Evolutionary conservation across 352 stramenopile species (phyloP).

Genomic region (Pythium apleroticum): DNA sequence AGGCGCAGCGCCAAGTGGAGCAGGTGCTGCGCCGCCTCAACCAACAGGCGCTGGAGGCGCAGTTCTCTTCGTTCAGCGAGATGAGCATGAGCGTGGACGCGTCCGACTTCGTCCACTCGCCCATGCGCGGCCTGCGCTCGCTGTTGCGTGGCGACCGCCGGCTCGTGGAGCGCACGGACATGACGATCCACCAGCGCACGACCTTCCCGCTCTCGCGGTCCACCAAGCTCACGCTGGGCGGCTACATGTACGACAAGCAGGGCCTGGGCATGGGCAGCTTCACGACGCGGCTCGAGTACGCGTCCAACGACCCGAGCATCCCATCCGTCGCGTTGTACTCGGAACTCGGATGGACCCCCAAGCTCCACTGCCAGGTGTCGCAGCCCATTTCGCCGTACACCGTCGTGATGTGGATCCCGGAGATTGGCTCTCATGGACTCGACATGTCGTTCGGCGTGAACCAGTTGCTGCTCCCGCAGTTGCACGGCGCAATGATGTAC

Average conservation of each 20-base stretch:
- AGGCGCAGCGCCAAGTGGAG: conserved; percentile 60
- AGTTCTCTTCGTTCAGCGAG: conserved; percentile 81
- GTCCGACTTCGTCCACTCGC: conserved; percentile 63
- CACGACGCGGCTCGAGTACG: conserved; percentile 63
- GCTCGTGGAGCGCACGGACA: conserved; percentile 66
- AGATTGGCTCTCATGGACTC: conserved; percentile 69
- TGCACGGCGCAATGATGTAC: conserved; percentile 81
- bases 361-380: conserved; percentile 70
- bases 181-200: conserved; percentile 80
- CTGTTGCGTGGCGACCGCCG: conserved; percentile 46
- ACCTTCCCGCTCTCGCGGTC: conserved; percentile 56
- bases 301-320: conserved; percentile 59
- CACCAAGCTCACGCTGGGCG: conserved; percentile 65
- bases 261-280: conserved; percentile 72
- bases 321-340: conserved; percentile 61
- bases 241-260: conserved; percentile 84
- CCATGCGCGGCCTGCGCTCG: conserved; percentile 54
- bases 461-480: conserved; percentile 54
- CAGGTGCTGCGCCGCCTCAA: conserved; percentile 61
- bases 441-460: conserved; percentile 74
- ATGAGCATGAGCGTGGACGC: conserved; percentile 82
- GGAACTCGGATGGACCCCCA: conserved; percentile 78
- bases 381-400: conserved; percentile 72
- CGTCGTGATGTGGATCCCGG: conserved; percentile 71
- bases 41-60: conserved; percentile 64